Evolutionary conservation across 805 yeast genomes (phyloP).

Genomic region (Yamadazyma akitaensis): DNA sequence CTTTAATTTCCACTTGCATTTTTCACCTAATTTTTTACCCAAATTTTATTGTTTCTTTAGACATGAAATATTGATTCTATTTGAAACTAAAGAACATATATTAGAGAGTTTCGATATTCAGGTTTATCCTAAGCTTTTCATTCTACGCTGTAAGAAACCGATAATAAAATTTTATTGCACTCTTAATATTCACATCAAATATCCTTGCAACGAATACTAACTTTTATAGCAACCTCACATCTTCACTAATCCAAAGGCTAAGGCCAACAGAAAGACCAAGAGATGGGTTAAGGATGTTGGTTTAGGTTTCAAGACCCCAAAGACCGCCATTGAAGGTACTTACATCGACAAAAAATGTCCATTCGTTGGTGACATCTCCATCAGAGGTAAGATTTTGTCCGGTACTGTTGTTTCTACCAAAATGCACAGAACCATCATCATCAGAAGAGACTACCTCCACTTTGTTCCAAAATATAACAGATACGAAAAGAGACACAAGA

Average conservation of each 20-base stretch:
- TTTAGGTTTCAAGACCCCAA: constrained; percentile 99
- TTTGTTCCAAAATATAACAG: constrained; percentile 99
- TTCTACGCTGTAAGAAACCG: too few relatives aligned
- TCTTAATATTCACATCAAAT: too few relatives aligned
- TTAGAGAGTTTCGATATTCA: too few relatives aligned
- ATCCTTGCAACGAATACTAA: constrained; percentile 13
- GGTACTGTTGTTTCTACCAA: constrained; percentile 99
- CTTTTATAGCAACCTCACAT: constrained; percentile 93
- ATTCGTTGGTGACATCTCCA: constrained; percentile 92
- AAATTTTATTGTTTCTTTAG: too few relatives aligned
- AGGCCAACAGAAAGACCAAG: constrained; percentile 98
- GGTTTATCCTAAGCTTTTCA: too few relatives aligned
- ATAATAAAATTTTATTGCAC: too few relatives aligned
- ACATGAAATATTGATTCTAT: too few relatives aligned
- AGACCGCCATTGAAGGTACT: constrained; percentile 95
- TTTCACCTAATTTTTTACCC: too few relatives aligned
- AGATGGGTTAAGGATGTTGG: constrained; percentile 99
- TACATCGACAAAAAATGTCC: constrained; percentile 99
- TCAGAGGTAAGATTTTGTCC: constrained; percentile 99
- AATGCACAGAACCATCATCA: constrained; percentile 99
- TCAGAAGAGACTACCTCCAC: constrained; percentile 99
- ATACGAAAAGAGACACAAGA: constrained; percentile 99
- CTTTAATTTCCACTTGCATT: too few relatives aligned
- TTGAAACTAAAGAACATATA: too few relatives aligned
- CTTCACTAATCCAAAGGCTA: constrained; percentile 99